Evolutionary conservation across 2,329 filamentous ascomycete genomes (phyloP).

Genomic region (Colletotrichum sp.): DNA sequence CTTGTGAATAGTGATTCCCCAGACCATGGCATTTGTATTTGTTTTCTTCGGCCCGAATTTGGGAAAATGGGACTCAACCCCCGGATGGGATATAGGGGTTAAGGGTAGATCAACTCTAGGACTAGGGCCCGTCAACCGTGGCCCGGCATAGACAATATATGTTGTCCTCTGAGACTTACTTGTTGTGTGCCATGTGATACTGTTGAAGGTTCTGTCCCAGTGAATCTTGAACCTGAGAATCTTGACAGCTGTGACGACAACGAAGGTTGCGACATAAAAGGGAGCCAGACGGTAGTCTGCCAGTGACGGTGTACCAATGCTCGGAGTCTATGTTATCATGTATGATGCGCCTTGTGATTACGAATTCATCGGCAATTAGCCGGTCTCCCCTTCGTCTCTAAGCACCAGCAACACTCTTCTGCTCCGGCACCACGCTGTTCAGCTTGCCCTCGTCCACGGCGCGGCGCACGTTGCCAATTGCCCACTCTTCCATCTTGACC

Average conservation of each 20-base stretch:
- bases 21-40: slow-evolving; percentile 33
- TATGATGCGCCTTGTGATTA: not conserved
- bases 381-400: not conserved
- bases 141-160: slow-evolving; percentile 27
- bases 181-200: not conserved
- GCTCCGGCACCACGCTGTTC: slow-evolving; percentile 76
- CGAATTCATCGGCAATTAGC: not conserved
- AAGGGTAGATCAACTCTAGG: slow-evolving; percentile 6
- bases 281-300: not conserved
- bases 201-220: not conserved
- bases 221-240: not conserved
- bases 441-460: slow-evolving; percentile 68
- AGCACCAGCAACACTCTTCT: slow-evolving; percentile 43
- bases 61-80: slow-evolving; percentile 19
- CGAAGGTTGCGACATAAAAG: no score
- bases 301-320: not conserved
- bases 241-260: no score
- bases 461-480: slow-evolving; percentile 70
- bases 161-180: not conserved
- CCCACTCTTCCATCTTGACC: slow-evolving; percentile 76
- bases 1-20: slow-evolving; percentile 34
- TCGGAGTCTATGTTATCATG: not conserved
- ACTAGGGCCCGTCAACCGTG: slow-evolving; percentile 49
- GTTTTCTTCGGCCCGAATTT: slow-evolving; percentile 21
- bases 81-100: slow-evolving; percentile 11